These are phyloP conservation scores for Mortierella claussenii DNA, from an alignment of 192 early-diverging fungal species.

Conservation along the genomic window DNA sequence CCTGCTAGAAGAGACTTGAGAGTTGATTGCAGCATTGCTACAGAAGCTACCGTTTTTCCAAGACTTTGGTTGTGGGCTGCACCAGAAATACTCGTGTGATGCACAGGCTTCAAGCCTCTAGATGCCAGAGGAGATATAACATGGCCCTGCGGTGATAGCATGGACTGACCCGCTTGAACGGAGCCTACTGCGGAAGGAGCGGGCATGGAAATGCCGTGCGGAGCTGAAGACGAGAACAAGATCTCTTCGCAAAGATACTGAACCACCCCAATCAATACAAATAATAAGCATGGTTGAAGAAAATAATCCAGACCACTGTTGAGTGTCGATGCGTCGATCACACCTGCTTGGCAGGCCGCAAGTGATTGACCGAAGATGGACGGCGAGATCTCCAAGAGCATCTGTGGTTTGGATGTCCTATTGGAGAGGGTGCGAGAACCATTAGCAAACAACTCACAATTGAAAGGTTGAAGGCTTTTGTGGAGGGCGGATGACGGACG, in stretches of 20 bases:
- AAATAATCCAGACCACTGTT: slow-evolving; percentile 48
- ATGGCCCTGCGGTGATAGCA: slow-evolving; percentile 27
- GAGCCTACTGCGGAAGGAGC: not conserved
- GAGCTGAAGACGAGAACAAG: slow-evolving; percentile 22
- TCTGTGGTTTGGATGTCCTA: slow-evolving; percentile 50
- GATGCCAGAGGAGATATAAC: slow-evolving; percentile 30
- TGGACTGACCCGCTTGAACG: not conserved
- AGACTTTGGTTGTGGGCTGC: not conserved
- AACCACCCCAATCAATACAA: slow-evolving; percentile 45
- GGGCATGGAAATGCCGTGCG: not conserved
- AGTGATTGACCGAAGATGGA: slow-evolving; percentile 49
- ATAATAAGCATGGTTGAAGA: slow-evolving; percentile 40
- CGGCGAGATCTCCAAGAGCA: slow-evolving; percentile 43
- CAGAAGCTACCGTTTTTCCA: slow-evolving; percentile 27
- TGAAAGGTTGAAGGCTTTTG: too few relatives aligned
- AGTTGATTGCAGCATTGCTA: slow-evolving; percentile 35
- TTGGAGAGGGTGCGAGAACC: too few relatives aligned
- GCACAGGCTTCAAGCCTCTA: slow-evolving; percentile 9
- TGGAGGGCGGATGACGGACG: not conserved
- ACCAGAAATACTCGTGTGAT: not conserved
- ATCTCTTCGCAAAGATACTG: slow-evolving; percentile 50
- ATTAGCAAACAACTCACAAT: too few relatives aligned
- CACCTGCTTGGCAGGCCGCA: slow-evolving; percentile 47
- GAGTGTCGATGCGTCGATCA: slow-evolving; percentile 38
- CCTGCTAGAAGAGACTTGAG: slow-evolving; percentile 43